Evolutionary conservation across 257 asterid species (phyloP).

Genomic region (Salvia miltiorrhiza): DNA sequence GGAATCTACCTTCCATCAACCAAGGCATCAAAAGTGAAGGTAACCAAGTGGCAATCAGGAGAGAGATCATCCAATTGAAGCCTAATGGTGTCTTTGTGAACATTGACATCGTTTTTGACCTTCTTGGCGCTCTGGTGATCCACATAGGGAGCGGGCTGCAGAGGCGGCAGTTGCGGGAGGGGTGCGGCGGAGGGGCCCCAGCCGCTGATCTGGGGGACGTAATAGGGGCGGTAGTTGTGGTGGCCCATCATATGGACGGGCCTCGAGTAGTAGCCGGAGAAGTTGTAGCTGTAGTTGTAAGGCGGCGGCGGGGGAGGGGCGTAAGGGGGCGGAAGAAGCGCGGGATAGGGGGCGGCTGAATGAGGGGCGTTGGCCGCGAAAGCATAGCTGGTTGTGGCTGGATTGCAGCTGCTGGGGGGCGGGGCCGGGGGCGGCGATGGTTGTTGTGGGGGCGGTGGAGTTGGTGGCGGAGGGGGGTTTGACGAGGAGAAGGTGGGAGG

Average conservation of each 20-base stretch:
- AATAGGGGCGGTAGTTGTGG: constrained; percentile 44
- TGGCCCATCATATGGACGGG: constrained; percentile 35
- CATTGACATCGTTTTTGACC: constrained; percentile 81
- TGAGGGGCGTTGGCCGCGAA: constrained; percentile 53
- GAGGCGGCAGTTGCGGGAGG: constrained; percentile 28
- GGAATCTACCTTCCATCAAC: constrained; percentile 75
- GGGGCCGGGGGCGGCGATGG: constrained; percentile 27
- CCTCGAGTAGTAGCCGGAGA: constrained; percentile 33
- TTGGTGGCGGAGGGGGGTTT: constrained; percentile 18
- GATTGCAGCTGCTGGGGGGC: constrained; percentile 27
- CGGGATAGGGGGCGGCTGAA: constrained; percentile 29
- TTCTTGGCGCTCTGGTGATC: constrained; percentile 80
- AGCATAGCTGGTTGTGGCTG: constrained; percentile 39
- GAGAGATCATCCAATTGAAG: constrained; percentile 52
- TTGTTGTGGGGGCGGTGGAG: constrained; percentile 24
- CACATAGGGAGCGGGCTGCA: constrained; percentile 64
- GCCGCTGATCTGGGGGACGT: constrained; percentile 45
- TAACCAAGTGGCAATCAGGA: constrained; percentile 61
- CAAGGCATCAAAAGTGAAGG: constrained; percentile 84
- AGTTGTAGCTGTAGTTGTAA: constrained; percentile 31
- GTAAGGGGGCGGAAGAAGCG: constrained; percentile 23
- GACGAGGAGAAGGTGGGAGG: too few species aligned
- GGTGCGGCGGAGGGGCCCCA: constrained; percentile 39
- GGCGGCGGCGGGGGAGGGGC: constrained; percentile 35
- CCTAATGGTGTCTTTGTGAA: constrained; percentile 74